Conservation (phyloP, 2,329 filamentous ascomycete species). For the Cercospora brassicicola region DNA sequence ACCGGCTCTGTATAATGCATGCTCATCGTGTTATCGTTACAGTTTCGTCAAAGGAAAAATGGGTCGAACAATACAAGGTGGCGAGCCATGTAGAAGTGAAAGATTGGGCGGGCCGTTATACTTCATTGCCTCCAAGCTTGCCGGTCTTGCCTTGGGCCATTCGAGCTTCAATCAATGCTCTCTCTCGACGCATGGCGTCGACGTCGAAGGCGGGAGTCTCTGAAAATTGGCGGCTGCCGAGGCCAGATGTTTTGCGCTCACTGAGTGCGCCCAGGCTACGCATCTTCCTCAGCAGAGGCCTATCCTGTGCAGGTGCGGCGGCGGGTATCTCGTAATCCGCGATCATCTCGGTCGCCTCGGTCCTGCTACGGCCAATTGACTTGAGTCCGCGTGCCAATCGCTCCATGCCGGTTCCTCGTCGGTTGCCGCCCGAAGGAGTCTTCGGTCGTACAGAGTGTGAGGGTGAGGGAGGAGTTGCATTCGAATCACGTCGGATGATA, state of each 20-base stretch:
- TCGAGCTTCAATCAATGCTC: conserved; percentile 23
- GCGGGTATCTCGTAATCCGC: conserved; percentile 19
- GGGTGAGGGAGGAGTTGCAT: conserved; percentile 27
- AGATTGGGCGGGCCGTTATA: conserved; percentile 2
- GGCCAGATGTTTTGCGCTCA: conserved; percentile 29
- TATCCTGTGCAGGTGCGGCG: conserved; percentile 11
- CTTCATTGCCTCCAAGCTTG: conserved; percentile 26
- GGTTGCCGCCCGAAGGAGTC: conserved; percentile 39
- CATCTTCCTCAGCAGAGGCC: conserved; percentile 39
- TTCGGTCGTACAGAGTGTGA: conserved; percentile 31
- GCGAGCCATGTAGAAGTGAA: background rate
- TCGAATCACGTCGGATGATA: conserved; percentile 27
- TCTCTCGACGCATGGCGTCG: conserved; percentile 26
- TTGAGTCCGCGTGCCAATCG: conserved; percentile 60
- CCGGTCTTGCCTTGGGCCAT: conserved; percentile 5
- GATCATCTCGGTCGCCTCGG: conserved; percentile 53
- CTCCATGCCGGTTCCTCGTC: conserved; percentile 56
- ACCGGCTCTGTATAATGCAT: conserved; percentile 18
- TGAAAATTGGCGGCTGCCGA: conserved; percentile 21
- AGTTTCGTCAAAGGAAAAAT: conserved; percentile 22
- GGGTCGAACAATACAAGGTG: background rate
- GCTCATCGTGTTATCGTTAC: conserved; percentile 27
- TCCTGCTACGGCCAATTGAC: conserved; percentile 57
- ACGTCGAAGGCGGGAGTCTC: conserved; percentile 26
- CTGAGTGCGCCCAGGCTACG: conserved; percentile 39